Conservation (phyloP, 2,329 filamentous ascomycete genomes). For the Ascocoryne sarcoides region DNA sequence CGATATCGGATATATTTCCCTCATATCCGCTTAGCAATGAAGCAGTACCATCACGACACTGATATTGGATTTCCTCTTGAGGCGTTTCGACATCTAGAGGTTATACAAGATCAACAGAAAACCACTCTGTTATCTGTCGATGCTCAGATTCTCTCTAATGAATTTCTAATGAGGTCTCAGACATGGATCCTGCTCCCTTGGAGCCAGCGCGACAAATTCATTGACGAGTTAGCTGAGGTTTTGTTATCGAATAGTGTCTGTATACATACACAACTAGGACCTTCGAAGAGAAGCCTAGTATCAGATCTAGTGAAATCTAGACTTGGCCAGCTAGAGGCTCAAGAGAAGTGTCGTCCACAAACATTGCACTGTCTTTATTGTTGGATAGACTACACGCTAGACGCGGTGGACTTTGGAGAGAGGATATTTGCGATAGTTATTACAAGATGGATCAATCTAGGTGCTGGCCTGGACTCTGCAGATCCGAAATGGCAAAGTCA, state of each 20-base stretch:
- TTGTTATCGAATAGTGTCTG: slow-evolving; percentile 2
- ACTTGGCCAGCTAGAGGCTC: slow-evolving; percentile 6
- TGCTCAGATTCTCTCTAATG: slow-evolving; percentile 13
- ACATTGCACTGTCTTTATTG: slow-evolving; percentile 10
- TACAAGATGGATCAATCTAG: slow-evolving; percentile 15
- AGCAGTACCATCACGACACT: slow-evolving; percentile 7
- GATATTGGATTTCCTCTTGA: slow-evolving; percentile 12
- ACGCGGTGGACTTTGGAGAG: slow-evolving; percentile 11
- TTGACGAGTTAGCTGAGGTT: slow-evolving; percentile 1
- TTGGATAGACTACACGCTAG: slow-evolving; percentile 12
- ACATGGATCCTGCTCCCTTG: slow-evolving; percentile 11
- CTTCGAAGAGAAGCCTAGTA: slow-evolving; percentile 1
- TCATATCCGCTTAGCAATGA: slow-evolving; percentile 15
- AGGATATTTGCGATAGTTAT: slow-evolving; percentile 7
- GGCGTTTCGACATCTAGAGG: slow-evolving; percentile 11
- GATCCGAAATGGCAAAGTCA: slow-evolving; percentile 14
- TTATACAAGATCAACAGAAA: slow-evolving; percentile 4
- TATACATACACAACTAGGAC: slow-evolving; percentile 5
- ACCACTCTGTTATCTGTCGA: slow-evolving; percentile 13
- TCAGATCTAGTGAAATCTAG: slow-evolving; percentile 4
- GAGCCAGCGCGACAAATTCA: slow-evolving; percentile 7
- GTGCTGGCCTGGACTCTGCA: slow-evolving; percentile 9
- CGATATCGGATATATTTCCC: slow-evolving; percentile 10
- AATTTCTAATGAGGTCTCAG: slow-evolving; percentile 16
- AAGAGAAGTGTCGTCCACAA: slow-evolving; percentile 3